phyloP scores from a whole-genome alignment of 2,329 filamentous ascomycete species.

The Kalmusia sp. region DNA sequence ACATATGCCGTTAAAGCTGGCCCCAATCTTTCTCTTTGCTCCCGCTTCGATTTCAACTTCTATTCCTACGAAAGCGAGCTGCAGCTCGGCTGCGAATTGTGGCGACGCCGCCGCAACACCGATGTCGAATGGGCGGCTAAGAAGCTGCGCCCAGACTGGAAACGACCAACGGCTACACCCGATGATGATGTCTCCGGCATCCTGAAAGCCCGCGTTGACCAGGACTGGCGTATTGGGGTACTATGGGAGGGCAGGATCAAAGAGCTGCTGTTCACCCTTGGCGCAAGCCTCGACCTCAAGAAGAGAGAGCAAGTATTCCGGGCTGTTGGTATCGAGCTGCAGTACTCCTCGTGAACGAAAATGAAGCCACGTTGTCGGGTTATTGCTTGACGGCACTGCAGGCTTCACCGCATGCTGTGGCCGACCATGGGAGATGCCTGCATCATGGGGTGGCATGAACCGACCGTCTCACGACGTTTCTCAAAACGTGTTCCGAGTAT shows the following conservation, averaged over 20 bases:
- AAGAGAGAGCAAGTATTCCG: conserved; percentile 78
- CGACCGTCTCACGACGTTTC: background rate
- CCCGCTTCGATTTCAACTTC: conserved; percentile 94
- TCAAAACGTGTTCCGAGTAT: conserved; percentile 12
- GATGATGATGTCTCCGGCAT: conserved; percentile 81
- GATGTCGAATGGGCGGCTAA: conserved; percentile 54
- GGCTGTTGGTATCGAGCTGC: conserved; percentile 78
- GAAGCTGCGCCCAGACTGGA: conserved; percentile 52
- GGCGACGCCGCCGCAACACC: conserved; percentile 66
- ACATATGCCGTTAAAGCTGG: conserved; percentile 92
- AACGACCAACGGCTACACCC: conserved; percentile 36
- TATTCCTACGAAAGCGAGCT: conserved; percentile 98
- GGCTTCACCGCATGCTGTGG: conserved; percentile 11
- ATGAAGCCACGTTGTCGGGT: conserved; percentile 18
- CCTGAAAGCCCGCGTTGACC: conserved; percentile 87
- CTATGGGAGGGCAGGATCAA: conserved; percentile 95
- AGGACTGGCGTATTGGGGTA: conserved; percentile 83
- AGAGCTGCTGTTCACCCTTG: conserved; percentile 89
- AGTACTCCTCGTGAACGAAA: conserved; percentile 75
- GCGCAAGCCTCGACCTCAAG: conserved; percentile 82
- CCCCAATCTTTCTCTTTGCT: conserved; percentile 81
- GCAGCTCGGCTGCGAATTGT: conserved; percentile 90
- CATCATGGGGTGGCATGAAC: background rate
- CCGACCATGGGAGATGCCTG: conserved; percentile 12
- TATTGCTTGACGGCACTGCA: conserved; percentile 12